Base-by-base conservation (phyloP, 2,329 filamentous ascomycete genomes). In the Phoma herbarum region DNA sequence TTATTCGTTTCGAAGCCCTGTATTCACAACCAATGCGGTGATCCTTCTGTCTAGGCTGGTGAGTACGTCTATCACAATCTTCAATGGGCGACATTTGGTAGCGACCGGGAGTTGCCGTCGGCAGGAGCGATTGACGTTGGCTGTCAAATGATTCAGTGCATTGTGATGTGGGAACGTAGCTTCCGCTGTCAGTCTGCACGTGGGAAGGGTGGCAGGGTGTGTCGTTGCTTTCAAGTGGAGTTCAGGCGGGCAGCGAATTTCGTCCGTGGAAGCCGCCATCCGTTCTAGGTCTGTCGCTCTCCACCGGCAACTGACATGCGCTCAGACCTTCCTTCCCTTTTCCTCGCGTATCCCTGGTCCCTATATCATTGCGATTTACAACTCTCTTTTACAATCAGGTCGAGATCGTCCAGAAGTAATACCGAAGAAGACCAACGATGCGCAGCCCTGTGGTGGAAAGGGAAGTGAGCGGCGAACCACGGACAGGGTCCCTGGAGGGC, bases 341-440 rank as follows among this genome's bases (percentile, higher is more conserved):
- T n/a, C 31, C 10, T 33, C 42, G 7, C 8, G 33, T 42, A 11
- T 20, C 22, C 29, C 45, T 9, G 35, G 37, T 12, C 9, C 9
- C 25, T 28, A 37, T 29, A 16, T 47, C 35, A 52, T 57, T 52
- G 43, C 22, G 48, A 57, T 28, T 16, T 47, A 52, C 54, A 48
- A 12, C 16, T 6, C 4, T 16, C 43, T 37, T 37, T 29, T 11
- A 43, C 35, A 31, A 33, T 23, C 14, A 29, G 33, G 25, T 31
- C 35, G 25, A 35, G 33, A 47, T 48, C 28, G 22, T 33, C 43
- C 7, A 20, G 1, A 18, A 41, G 16, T 44, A 48, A 33, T 22
- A 23, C 41, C 42, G 35, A 52, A 22, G 4, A n/a, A 35, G 33
- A 6, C 23, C 28, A 35, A 33, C 25, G 22, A 46, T 57, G 33